phyloP scores from a whole-genome alignment of 345 rosid species.

The Syzygium oleosum region DNA sequence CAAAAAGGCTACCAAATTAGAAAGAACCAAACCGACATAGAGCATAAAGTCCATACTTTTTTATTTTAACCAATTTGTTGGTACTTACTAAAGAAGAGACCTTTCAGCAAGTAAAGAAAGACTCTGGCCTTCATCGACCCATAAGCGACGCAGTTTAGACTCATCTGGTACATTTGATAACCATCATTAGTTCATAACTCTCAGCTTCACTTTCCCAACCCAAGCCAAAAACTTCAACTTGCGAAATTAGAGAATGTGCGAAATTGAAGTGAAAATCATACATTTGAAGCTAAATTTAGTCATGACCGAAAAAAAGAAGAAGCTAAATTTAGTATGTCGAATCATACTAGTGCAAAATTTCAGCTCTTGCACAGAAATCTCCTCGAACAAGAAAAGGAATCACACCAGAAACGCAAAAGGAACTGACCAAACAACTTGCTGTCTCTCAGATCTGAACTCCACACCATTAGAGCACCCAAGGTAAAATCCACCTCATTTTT shows the following conservation, averaged over 20 bases:
- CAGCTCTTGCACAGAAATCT: background rate
- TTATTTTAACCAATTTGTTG: background rate
- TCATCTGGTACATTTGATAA: background rate
- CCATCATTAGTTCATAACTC: background rate
- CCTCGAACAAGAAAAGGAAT: background rate
- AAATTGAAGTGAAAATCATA: background rate
- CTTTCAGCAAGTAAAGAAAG: background rate
- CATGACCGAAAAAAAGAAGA: background rate
- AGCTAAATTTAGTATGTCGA: background rate
- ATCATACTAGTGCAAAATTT: background rate
- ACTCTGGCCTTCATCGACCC: background rate
- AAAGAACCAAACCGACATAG: background rate
- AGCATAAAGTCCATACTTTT: background rate
- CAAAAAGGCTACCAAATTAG: background rate
- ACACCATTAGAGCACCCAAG: background rate
- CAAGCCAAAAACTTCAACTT: background rate
- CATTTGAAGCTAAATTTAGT: background rate
- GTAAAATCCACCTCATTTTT: background rate
- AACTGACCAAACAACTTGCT: background rate
- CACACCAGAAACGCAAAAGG: background rate
- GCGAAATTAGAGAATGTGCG: background rate
- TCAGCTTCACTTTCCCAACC: background rate
- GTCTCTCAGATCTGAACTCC: background rate
- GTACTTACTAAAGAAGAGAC: background rate
- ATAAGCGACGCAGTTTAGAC: background rate